Conservation (phyloP, 78 protist species). For the Mantamonas sphyraenae region DNA sequence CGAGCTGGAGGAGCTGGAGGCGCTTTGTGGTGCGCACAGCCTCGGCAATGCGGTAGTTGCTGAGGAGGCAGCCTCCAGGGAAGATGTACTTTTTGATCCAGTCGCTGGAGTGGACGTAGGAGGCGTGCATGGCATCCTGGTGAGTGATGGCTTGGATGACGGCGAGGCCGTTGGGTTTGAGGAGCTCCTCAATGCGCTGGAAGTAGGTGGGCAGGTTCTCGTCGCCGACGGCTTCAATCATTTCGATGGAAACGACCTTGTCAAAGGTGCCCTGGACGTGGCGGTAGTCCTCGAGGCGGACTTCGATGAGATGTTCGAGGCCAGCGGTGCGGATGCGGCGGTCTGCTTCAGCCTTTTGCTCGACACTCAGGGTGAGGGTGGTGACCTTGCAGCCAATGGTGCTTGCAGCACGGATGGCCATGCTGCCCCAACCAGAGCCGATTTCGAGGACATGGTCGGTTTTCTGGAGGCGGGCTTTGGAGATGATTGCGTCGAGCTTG, state of each 20-base stretch:
- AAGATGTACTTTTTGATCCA: slow-evolving; percentile 27
- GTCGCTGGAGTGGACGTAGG: slow-evolving; percentile 26
- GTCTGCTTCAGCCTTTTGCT: slow-evolving; percentile 1
- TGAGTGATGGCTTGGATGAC: slow-evolving; percentile 5
- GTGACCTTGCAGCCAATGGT: not conserved
- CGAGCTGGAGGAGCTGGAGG: not conserved
- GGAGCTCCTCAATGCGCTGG: not conserved
- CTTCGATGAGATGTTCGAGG: not conserved
- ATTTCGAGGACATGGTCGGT: not conserved
- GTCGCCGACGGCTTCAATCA: slow-evolving; percentile 39
- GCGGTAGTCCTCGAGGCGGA: slow-evolving; percentile 21
- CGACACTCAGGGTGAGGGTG: not conserved
- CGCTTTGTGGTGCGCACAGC: not conserved
- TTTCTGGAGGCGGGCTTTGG: not conserved
- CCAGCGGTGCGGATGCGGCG: not conserved
- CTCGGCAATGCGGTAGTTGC: not conserved
- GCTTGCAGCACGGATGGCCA: not conserved
- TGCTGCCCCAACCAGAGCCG: not conserved
- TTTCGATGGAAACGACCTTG: slow-evolving; percentile 24
- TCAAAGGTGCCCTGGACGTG: not conserved
- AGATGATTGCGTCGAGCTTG: not conserved
- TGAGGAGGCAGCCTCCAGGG: slow-evolving; percentile 23
- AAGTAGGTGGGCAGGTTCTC: slow-evolving; percentile 11
- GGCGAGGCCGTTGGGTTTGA: slow-evolving; percentile 24
- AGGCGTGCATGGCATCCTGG: slow-evolving; percentile 2